These are phyloP conservation scores for Eutypella sp. DNA, from an alignment of 2,329 filamentous ascomycete species.

Conservation along the genomic window DNA sequence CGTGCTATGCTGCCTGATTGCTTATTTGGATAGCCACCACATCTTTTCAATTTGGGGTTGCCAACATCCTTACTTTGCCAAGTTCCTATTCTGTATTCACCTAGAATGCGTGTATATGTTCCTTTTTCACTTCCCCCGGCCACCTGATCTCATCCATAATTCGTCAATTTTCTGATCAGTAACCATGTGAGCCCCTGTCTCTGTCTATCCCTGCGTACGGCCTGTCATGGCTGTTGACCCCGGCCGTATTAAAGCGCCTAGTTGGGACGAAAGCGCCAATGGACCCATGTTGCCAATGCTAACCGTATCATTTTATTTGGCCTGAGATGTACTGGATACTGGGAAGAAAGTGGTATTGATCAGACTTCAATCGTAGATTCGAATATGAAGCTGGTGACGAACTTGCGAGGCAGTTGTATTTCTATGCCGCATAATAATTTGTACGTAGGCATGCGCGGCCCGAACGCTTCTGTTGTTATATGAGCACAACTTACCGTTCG, in stretches of 20 bases:
- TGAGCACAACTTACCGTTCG: not conserved
- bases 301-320: too few relatives aligned
- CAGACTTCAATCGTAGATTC: not conserved
- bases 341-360: too few relatives aligned
- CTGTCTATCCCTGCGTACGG: constrained; percentile 20
- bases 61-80: too few relatives aligned
- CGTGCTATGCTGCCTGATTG: not conserved
- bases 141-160: not conserved
- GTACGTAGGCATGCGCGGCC: not conserved
- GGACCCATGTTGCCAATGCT: not conserved
- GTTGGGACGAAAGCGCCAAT: constrained; percentile 14
- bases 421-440: too few relatives aligned
- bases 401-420: too few relatives aligned
- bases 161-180: not conserved
- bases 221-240: constrained; percentile 21
- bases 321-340: too few relatives aligned
- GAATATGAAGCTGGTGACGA: too few relatives aligned
- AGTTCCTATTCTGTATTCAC: not conserved
- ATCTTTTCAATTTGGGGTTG: not conserved
- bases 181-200: constrained; percentile 8
- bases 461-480: not conserved
- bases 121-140: not conserved
- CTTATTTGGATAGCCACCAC: not conserved
- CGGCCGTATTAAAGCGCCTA: constrained; percentile 20
- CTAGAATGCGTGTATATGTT: not conserved